Base-by-base conservation (phyloP, 345 rosid genomes). In the Lenwebbia sp. region DNA sequence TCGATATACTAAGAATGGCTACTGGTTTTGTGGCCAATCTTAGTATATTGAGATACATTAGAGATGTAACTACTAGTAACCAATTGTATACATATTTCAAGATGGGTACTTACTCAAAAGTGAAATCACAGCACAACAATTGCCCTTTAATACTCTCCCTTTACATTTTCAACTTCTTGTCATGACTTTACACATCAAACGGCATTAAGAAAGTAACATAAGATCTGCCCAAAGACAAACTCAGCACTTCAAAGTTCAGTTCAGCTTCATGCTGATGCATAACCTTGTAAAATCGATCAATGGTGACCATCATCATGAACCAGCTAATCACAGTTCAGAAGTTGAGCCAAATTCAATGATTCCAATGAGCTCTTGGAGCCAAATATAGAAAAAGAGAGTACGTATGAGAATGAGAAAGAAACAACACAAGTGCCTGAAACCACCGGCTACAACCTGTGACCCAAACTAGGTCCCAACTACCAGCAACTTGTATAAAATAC, bases 391-490 rank as follows among this genome's bases (percentile, higher is more conserved):
- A 30, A 65, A 65, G 23, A 15, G 76, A 17, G 41, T 30, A 2
- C 33, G 11, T 17, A 8, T 65, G 44, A 33, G 76, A 33, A 65
- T 17, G 41, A 33, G 78, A 33, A 33, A 70, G 44, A 33, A 33
- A 33, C 78, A 4, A 9, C 78, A 17, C 10, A 33, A 70, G 78
- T 70, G 25, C 44, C 25, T 10, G 11, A 87, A 82, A 40, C 83
- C 50, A 89, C 89, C 87, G 88, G 87, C 86, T 65, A 86, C 82
- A 49, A 52, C 88, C 86, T 23, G 88, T 88, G 85, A 87, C 88
- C 88, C 28, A 47, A 33, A 25, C 57, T 8, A 51, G 15, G 56
- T 62, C 12, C 84, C 85, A 51, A 70, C 78, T 19, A 70, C 47
- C 78, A 33, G 78, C 78, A 33, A 33, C 44, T 65, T 19, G 78